Percentiles rank a stretch among this genome's conserved stretches.
Conservation (phyloP, 345 rosid genomes). For the Populus tremula region DNA sequence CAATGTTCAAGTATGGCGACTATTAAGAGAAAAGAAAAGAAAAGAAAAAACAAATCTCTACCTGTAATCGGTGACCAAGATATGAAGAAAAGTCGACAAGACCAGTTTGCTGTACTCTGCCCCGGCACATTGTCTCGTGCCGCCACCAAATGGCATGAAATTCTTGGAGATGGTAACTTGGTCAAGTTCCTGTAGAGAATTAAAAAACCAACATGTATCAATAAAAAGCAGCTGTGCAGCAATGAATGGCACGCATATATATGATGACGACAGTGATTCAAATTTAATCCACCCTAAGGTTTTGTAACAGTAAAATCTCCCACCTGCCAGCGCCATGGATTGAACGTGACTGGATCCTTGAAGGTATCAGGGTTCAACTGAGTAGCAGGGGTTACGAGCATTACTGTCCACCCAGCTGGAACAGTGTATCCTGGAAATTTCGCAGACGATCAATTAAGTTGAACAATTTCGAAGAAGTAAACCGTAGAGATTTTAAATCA, state of each 20-base stretch:
- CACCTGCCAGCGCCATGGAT: slow-evolving; percentile 44
- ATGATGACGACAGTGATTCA: neutral
- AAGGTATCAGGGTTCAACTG: neutral
- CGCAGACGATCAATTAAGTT: neutral
- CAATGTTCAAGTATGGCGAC: neutral
- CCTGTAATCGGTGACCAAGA: slow-evolving; percentile 20
- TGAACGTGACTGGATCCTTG: neutral
- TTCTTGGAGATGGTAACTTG: slow-evolving; percentile 24
- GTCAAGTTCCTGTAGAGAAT: slow-evolving; percentile 18
- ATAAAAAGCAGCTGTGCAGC: neutral
- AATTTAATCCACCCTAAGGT: neutral
- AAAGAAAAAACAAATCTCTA: too few relatives aligned
- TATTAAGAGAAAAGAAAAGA: too few relatives aligned
- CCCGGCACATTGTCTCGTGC: slow-evolving; percentile 43
- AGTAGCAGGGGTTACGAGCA: neutral
- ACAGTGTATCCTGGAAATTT: neutral
- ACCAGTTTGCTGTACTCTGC: slow-evolving; percentile 44
- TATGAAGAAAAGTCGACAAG: slow-evolving; percentile 35
- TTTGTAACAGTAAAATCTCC: too few relatives aligned
- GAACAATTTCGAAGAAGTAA: neutral
- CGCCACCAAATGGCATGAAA: slow-evolving; percentile 51
- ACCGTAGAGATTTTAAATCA: neutral
- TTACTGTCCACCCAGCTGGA: neutral
- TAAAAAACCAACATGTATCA: neutral
- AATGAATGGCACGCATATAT: neutral